These are phyloP conservation scores for Sporothrix protearum DNA, from an alignment of 2,329 filamentous ascomycete genomes.

Conservation along the genomic window DNA sequence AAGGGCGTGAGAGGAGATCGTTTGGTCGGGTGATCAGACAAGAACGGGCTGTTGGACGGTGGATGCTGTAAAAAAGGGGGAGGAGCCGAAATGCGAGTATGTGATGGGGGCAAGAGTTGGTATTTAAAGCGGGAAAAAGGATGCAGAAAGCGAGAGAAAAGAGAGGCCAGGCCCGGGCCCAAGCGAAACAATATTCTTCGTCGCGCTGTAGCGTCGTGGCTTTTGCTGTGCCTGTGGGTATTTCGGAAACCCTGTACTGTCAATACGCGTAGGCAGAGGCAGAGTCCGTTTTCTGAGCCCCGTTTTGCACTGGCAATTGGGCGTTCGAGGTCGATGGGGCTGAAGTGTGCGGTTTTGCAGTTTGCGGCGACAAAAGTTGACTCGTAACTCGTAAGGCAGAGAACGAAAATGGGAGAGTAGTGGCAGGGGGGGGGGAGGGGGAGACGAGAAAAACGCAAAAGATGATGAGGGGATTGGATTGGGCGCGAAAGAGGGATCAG, in stretches of 20 bases:
- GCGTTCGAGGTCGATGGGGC: slow-evolving; percentile 8
- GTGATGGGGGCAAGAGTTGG: slow-evolving; percentile 10
- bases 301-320: slow-evolving; percentile 12
- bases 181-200: neutral
- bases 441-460: neutral
- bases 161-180: neutral
- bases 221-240: slow-evolving; percentile 18
- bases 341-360: neutral
- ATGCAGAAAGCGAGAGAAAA: neutral
- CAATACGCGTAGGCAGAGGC: neutral
- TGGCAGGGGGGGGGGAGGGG: neutral
- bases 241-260: neutral
- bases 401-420: neutral
- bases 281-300: neutral
- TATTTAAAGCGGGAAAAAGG: slow-evolving; percentile 17
- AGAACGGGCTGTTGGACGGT: neutral
- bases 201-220: neutral
- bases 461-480: neutral
- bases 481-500: slow-evolving; percentile 10
- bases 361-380: neutral
- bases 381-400: slow-evolving; percentile 3
- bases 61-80: neutral
- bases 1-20: neutral
- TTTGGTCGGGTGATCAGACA: slow-evolving; percentile 10
- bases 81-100: neutral